A percentile compares a stretch with the other conserved stretches of the same genome.
Evolutionary conservation across 108 stramenopile species (phyloP).

Genomic region (Bacterosira constricta): DNA sequence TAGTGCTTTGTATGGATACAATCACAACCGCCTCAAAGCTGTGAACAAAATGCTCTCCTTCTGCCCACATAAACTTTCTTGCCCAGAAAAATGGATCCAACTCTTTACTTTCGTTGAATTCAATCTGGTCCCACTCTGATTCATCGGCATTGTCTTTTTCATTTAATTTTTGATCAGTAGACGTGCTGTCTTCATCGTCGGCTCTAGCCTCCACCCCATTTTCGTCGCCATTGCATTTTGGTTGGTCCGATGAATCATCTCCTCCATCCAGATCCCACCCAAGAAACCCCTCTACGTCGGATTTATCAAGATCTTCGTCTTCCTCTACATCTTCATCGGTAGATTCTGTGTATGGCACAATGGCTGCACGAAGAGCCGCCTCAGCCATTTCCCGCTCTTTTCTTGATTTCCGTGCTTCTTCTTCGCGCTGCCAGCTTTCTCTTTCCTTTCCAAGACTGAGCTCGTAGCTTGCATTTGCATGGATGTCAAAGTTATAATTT

Average conservation of each 20-base stretch:
- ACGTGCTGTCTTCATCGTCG: background rate
- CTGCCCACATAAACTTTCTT: conserved; percentile 75
- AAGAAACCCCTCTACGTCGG: conserved; percentile 44
- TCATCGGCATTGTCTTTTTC: conserved; percentile 19
- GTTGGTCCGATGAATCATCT: background rate
- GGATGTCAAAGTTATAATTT: conserved; percentile 67
- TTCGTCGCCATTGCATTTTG: background rate
- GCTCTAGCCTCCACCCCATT: background rate
- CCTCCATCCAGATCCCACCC: conserved; percentile 33
- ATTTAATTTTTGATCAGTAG: conserved; percentile 20
- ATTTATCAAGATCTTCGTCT: conserved; percentile 51
- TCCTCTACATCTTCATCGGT: conserved; percentile 57
- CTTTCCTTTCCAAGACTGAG: conserved; percentile 64
- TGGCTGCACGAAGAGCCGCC: conserved; percentile 65
- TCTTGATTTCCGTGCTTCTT: conserved; percentile 25
- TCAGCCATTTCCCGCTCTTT: conserved; percentile 61
- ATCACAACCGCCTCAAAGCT: conserved; percentile 73
- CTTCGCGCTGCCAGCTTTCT: conserved; percentile 60
- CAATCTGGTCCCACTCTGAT: conserved; percentile 54
- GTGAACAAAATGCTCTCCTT: conserved; percentile 69
- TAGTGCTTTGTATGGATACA: conserved; percentile 59
- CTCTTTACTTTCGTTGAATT: conserved; percentile 32
- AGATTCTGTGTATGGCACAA: conserved; percentile 48
- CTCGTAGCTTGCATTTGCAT: conserved; percentile 75
- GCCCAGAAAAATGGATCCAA: conserved; percentile 77